phyloP scores from a whole-genome alignment of 2,329 filamentous ascomycete species.

The Diaporthe batatas region DNA sequence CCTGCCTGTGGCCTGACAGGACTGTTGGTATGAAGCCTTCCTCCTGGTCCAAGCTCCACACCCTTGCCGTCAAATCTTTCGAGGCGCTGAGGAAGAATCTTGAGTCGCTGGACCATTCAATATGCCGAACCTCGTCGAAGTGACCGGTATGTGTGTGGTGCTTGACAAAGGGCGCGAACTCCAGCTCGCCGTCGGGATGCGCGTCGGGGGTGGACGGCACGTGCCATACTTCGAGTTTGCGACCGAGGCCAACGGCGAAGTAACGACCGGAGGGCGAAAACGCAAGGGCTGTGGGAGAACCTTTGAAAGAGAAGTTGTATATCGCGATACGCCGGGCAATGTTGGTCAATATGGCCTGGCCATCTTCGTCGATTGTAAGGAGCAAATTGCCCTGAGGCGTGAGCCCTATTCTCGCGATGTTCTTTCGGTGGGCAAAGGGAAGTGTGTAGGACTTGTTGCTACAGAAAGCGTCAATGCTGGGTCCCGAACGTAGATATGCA shows the following conservation, averaged over 20 bases:
- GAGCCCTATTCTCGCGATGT: slow-evolving; percentile 89
- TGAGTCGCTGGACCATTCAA: slow-evolving; percentile 97
- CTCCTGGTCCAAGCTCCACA: slow-evolving; percentile 93
- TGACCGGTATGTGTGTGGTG: slow-evolving; percentile 90
- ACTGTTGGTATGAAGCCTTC: slow-evolving; percentile 92
- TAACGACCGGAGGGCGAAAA: slow-evolving; percentile 93
- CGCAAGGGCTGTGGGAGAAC: slow-evolving; percentile 83
- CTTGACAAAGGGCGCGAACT: slow-evolving; percentile 94
- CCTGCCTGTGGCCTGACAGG: slow-evolving; percentile 90
- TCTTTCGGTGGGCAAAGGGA: slow-evolving; percentile 92
- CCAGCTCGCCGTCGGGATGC: slow-evolving; percentile 82
- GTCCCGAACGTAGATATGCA: slow-evolving; percentile 50
- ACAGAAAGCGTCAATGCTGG: slow-evolving; percentile 39
- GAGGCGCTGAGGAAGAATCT: slow-evolving; percentile 94
- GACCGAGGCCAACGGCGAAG: slow-evolving; percentile 89
- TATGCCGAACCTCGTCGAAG: slow-evolving; percentile 86
- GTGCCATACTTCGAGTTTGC: slow-evolving; percentile 95
- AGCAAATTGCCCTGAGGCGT: slow-evolving; percentile 92
- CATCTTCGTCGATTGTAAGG: slow-evolving; percentile 93
- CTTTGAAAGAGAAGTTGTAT: slow-evolving; percentile 95
- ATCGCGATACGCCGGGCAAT: slow-evolving; percentile 86
- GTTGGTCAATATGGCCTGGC: slow-evolving; percentile 92
- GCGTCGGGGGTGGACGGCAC: slow-evolving; percentile 91
- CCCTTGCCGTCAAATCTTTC: slow-evolving; percentile 90
- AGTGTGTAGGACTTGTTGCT: slow-evolving; percentile 91